These are phyloP conservation scores for Hypoxylon intermedium DNA, from an alignment of 495 filamentous ascomycete species.

Conservation along the genomic window DNA sequence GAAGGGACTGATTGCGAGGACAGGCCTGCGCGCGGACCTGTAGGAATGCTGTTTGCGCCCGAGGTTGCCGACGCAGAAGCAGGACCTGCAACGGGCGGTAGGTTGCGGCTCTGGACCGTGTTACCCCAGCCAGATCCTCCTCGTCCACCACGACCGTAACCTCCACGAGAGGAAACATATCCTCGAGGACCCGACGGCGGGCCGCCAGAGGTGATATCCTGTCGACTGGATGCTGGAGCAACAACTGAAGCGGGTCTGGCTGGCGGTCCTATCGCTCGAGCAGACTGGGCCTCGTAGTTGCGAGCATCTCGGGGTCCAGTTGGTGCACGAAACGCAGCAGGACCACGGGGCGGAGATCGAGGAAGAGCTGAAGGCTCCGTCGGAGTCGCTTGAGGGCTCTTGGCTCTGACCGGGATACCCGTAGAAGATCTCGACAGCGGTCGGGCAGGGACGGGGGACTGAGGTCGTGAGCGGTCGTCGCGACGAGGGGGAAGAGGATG, in stretches of 20 bases:
- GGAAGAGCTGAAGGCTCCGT: slow-evolving; percentile 38
- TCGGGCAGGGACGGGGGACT: slow-evolving; percentile 46
- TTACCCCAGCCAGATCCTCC: slow-evolving; percentile 47
- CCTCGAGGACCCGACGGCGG: slow-evolving; percentile 57
- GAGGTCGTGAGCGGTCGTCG: slow-evolving; percentile 51
- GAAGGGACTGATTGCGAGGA: slow-evolving; percentile 38
- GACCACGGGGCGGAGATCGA: slow-evolving; percentile 55
- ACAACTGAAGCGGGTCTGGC: slow-evolving; percentile 42
- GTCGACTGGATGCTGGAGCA: slow-evolving; percentile 42
- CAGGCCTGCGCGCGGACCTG: slow-evolving; percentile 49
- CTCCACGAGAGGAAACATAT: slow-evolving; percentile 49
- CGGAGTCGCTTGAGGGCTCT: slow-evolving; percentile 32
- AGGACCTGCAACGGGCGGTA: slow-evolving; percentile 42
- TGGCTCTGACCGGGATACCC: slow-evolving; percentile 37
- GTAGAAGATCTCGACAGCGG: slow-evolving; percentile 42
- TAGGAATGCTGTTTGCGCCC: slow-evolving; percentile 49
- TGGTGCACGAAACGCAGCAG: slow-evolving; percentile 55
- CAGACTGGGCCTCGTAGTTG: slow-evolving; percentile 44
- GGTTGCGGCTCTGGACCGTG: slow-evolving; percentile 45
- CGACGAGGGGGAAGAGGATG: slow-evolving; percentile 49
- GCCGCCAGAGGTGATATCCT: slow-evolving; percentile 48
- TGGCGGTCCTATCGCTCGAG: slow-evolving; percentile 40
- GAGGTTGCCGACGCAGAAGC: slow-evolving; percentile 40
- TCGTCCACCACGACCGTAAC: slow-evolving; percentile 49
- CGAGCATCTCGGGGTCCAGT: slow-evolving; percentile 54